phyloP scores from a whole-genome alignment of 1,139 yeast species.

The Casaregolazyma lundiana region DNA sequence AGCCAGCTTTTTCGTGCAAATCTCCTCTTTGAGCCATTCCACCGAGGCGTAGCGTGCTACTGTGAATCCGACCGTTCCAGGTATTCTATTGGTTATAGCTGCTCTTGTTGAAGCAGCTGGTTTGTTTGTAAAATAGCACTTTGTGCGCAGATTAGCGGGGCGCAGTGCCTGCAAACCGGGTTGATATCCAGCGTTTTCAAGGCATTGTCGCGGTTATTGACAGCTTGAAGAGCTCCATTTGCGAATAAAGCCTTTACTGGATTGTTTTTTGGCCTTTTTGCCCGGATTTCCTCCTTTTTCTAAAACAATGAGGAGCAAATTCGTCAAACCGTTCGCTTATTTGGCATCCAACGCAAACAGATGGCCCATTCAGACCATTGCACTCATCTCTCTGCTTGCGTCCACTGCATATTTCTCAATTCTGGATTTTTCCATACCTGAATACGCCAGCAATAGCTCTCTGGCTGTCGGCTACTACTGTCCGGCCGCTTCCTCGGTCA shows the following conservation, averaged over 20 bases:
- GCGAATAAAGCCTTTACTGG: no score
- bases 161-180: not conserved
- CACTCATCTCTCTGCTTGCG: constrained; percentile 67
- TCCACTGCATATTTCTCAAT: constrained; percentile 78
- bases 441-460: constrained; percentile 20
- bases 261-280: not conserved
- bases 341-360: constrained; percentile 68
- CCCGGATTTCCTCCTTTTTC: not conserved
- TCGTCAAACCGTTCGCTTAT: constrained; percentile 17
- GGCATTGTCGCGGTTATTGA: not conserved
- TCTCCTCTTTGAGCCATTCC: constrained; percentile 1
- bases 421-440: constrained; percentile 70
- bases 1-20: not conserved
- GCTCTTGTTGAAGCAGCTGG: not conserved
- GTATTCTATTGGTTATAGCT: not conserved
- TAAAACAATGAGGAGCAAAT: not conserved
- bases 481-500: constrained; percentile 11
- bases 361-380: constrained; percentile 85
- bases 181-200: not conserved
- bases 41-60: no score
- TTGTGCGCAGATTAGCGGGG: not conserved
- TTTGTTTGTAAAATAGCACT: not conserved
- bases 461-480: constrained; percentile 27
- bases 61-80: no score
- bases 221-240: no score